These are phyloP conservation scores for Ceratocystis alfenasii DNA, from an alignment of 2,329 filamentous ascomycete genomes.

Conservation along the genomic window DNA sequence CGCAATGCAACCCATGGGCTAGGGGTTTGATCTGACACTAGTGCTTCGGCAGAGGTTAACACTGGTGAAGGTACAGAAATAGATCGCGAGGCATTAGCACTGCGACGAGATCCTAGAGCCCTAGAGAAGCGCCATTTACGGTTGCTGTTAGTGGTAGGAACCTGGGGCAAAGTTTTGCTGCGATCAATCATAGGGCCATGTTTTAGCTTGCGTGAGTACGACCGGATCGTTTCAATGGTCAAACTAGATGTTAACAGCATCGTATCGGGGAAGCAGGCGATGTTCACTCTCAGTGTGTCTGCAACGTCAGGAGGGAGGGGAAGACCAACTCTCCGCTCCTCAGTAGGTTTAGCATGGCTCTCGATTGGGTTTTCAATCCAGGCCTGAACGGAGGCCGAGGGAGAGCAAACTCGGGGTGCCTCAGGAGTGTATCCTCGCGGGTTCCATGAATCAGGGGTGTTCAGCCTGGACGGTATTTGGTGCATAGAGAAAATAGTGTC, in stretches of 20 bases:
- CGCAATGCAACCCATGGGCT: slow-evolving; percentile 36
- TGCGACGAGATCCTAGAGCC: slow-evolving; percentile 16
- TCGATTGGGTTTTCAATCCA: slow-evolving; percentile 26
- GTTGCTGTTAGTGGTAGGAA: background rate
- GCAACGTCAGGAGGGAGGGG: slow-evolving; percentile 43
- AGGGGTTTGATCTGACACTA: background rate
- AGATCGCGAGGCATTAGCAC: background rate
- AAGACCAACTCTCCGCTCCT: slow-evolving; percentile 27
- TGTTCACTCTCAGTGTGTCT: slow-evolving; percentile 42
- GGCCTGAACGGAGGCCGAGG: slow-evolving; percentile 31
- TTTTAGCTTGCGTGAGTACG: slow-evolving; percentile 42
- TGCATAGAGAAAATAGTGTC: background rate
- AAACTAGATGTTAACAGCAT: slow-evolving; percentile 45
- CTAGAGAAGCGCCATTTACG: slow-evolving; percentile 21
- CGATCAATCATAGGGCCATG: slow-evolving; percentile 26
- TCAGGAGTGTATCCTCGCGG: background rate
- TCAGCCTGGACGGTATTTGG: slow-evolving; percentile 2
- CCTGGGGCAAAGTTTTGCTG: background rate
- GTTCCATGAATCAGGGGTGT: slow-evolving; percentile 19
- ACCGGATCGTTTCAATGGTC: slow-evolving; percentile 46
- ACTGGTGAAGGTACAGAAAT: background rate
- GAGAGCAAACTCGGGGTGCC: slow-evolving; percentile 21
- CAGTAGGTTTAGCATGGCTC: background rate
- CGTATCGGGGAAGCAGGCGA: slow-evolving; percentile 47
- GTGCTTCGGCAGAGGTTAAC: background rate